Conservation (phyloP, 169 alveolate genomes). For the Toxoplasma gondii region DNA sequence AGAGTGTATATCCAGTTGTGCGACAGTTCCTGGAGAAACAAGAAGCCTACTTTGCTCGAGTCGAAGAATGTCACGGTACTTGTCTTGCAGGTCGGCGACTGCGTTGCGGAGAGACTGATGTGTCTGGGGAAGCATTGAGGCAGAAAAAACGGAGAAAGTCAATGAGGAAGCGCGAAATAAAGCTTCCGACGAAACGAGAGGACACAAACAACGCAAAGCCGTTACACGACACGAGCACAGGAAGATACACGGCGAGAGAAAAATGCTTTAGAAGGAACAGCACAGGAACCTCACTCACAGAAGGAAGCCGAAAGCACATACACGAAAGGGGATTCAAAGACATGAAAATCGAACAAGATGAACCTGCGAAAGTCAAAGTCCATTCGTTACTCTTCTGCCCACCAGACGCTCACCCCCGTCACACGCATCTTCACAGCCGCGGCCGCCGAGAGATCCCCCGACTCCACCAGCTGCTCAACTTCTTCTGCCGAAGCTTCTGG, state of each 20-base stretch:
- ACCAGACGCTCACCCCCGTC: constrained; percentile 68
- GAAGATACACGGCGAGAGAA: not conserved
- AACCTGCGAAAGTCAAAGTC: not conserved
- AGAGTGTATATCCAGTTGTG: too few relatives aligned
- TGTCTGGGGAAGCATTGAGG: constrained; percentile 49
- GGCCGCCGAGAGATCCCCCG: constrained; percentile 68
- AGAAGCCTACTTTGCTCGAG: constrained; percentile 73
- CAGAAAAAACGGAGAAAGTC: not conserved
- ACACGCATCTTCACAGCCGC: constrained; percentile 72
- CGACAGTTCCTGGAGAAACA: not conserved
- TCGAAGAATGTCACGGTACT: constrained; percentile 80
- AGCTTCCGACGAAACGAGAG: not conserved
- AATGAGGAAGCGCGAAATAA: not conserved
- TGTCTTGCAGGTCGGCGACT: constrained; percentile 79
- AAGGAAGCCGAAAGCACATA: not conserved
- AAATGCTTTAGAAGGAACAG: not conserved
- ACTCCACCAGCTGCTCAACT: constrained; percentile 68
- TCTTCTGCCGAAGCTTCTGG: constrained; percentile 72
- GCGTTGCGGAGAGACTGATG: constrained; percentile 80
- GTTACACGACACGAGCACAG: not conserved
- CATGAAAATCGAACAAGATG: not conserved
- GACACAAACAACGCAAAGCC: not conserved
- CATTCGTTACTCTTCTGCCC: not conserved
- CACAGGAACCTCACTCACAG: not conserved
- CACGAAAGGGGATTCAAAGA: not conserved